A percentile compares a stretch with the other conserved stretches of the same genome.
Evolutionary conservation across 129 eudicot species (phyloP).

Genomic region (Chrysanthemum seticuspe): DNA sequence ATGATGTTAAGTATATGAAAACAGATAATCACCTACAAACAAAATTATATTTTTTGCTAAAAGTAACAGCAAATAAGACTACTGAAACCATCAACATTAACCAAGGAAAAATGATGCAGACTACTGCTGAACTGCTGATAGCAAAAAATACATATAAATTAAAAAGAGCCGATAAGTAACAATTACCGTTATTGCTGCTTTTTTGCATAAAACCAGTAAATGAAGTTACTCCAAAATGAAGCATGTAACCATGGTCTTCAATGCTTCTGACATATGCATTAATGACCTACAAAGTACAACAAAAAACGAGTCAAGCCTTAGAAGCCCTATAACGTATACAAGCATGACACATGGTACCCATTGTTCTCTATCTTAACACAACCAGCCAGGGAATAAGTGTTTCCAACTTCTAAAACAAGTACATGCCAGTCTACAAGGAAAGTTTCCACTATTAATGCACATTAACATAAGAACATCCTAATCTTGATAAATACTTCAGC

Average conservation of each 20-base stretch:
- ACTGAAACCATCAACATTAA: neutral
- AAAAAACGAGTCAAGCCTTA: constrained; percentile 10
- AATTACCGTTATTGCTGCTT: constrained; percentile 54
- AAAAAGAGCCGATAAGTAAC: constrained; percentile 1
- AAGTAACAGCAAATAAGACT: constrained; percentile 15
- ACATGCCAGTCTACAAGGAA: neutral
- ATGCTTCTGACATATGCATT: constrained; percentile 91
- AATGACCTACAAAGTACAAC: constrained; percentile 54
- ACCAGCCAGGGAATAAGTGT: neutral
- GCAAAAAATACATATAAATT: neutral
- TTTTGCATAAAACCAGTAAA: constrained; percentile 82
- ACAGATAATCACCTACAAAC: constrained; percentile 5
- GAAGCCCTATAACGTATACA: neutral
- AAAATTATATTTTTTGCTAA: neutral
- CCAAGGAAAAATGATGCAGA: neutral
- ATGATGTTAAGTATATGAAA: neutral
- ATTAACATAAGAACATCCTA: neutral
- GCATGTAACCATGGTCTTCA: constrained; percentile 96
- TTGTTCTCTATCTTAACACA: constrained; percentile 6
- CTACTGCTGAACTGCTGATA: constrained; percentile 13
- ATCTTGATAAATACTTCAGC: constrained; percentile 1
- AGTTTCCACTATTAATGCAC: neutral
- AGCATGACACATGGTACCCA: neutral
- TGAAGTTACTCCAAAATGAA: constrained; percentile 79
- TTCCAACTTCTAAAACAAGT: constrained; percentile 11